Evolutionary conservation across 768 basidiomycete genomes (phyloP).

Genomic region (Phylloporus sp.): DNA sequence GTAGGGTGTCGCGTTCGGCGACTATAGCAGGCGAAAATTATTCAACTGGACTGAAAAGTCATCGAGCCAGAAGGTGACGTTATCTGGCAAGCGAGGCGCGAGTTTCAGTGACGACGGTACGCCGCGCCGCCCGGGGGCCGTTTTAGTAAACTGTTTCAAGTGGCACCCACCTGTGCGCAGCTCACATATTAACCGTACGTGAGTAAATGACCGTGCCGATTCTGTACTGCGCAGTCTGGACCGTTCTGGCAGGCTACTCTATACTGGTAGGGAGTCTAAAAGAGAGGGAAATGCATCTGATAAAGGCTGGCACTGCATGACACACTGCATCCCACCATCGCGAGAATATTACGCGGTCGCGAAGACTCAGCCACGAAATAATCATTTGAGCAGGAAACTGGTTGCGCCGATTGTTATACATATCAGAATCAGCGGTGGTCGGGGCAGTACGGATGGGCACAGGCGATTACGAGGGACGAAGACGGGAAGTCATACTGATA

Average conservation of each 20-base stretch:
- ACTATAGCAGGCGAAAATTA: no score
- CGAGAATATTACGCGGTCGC: neutral
- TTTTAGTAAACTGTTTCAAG: slow-evolving; percentile 14
- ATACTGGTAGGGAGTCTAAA: no score
- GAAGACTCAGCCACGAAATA: neutral
- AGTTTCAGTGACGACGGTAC: slow-evolving; percentile 2
- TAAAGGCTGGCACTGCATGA: neutral
- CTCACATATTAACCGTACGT: no score
- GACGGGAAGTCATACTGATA: neutral
- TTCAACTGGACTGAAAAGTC: no score
- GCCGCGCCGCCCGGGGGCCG: no score
- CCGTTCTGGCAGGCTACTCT: no score
- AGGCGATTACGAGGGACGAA: neutral
- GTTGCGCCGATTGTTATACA: no score
- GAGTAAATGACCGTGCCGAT: no score
- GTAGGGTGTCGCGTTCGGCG: neutral
- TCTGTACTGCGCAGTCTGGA: no score
- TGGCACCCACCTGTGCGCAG: neutral
- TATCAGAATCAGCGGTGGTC: neutral
- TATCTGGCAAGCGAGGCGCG: slow-evolving; percentile 13
- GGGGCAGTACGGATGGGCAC: neutral
- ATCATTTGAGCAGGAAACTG: neutral
- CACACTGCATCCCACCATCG: neutral
- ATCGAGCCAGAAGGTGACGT: slow-evolving; percentile 14
- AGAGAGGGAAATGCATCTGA: neutral